These are phyloP conservation scores for Ophiocordyceps polyrhachis-furcata DNA, from an alignment of 2,329 filamentous ascomycete species.

Conservation along the genomic window DNA sequence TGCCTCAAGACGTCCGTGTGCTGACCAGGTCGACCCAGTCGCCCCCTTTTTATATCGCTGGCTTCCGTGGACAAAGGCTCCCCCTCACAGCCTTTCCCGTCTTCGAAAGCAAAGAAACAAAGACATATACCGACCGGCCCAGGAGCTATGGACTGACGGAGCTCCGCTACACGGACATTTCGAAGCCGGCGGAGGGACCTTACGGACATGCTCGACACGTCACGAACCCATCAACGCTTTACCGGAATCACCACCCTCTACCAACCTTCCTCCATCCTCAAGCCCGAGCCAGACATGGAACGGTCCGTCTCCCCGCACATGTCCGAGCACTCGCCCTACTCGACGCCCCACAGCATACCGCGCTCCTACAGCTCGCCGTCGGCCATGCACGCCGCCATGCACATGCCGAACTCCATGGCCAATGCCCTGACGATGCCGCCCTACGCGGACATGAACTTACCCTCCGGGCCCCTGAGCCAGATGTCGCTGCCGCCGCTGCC, in stretches of 20 bases:
- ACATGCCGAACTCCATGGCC: conserved; percentile 24
- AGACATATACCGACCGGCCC: not conserved
- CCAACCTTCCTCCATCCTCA: conserved; percentile 13
- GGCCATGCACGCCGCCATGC: conserved; percentile 30
- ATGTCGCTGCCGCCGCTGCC: conserved; percentile 17
- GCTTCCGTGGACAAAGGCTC: not conserved
- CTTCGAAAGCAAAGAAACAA: too few relatives aligned
- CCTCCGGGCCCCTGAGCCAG: conserved; percentile 16
- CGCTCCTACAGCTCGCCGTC: conserved; percentile 34
- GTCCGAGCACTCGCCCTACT: conserved; percentile 39
- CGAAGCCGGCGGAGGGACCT: not conserved
- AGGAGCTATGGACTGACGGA: not conserved
- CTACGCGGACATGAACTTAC: conserved; percentile 17
- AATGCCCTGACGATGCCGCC: conserved; percentile 22
- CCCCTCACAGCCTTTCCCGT: too few relatives aligned
- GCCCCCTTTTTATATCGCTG: not conserved
- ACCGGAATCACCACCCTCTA: conserved; percentile 7
- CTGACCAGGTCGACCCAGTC: not conserved
- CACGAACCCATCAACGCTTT: conserved; percentile 16
- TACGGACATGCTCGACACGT: conserved; percentile 29
- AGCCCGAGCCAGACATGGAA: conserved; percentile 24
- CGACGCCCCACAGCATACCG: conserved; percentile 25
- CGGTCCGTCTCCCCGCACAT: conserved; percentile 39
- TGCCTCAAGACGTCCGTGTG: not conserved
- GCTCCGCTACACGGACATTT: not conserved